These are phyloP conservation scores for Russula lepida DNA, from an alignment of 768 basidiomycete species.

Conservation along the genomic window DNA sequence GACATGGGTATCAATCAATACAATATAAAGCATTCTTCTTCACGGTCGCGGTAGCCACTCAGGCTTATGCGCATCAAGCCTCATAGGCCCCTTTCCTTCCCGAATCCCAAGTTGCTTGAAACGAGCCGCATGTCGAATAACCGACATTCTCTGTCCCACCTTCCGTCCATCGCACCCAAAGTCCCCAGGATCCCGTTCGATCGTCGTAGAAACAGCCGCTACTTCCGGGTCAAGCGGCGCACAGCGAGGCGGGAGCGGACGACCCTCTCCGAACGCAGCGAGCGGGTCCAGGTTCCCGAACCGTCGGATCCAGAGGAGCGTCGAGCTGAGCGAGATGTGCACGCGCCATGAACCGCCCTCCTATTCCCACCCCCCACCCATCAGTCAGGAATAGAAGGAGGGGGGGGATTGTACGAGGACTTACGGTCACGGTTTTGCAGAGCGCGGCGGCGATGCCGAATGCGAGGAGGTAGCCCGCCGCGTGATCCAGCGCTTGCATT, in stretches of 20 bases:
- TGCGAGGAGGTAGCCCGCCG: slow-evolving; percentile 49
- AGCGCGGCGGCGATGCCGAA: slow-evolving; percentile 52
- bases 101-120: slow-evolving; percentile 15
- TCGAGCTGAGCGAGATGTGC: slow-evolving; percentile 48
- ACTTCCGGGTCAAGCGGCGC: slow-evolving; percentile 35
- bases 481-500: slow-evolving; percentile 53
- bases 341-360: slow-evolving; percentile 57
- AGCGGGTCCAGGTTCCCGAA: slow-evolving; percentile 39
- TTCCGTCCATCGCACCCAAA: background rate
- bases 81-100: slow-evolving; percentile 19
- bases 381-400: background rate
- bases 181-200: slow-evolving; percentile 13
- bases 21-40: background rate
- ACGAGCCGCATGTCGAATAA: slow-evolving; percentile 17
- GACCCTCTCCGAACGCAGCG: slow-evolving; percentile 35
- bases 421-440: slow-evolving; percentile 42
- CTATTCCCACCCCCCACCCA: slow-evolving; percentile 24
- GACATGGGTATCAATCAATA: background rate
- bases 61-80: slow-evolving; percentile 20
- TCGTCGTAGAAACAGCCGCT: slow-evolving; percentile 23
- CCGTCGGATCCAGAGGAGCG: slow-evolving; percentile 49
- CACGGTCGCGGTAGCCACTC: slow-evolving; percentile 26
- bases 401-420: background rate
- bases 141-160: slow-evolving; percentile 6
- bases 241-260: slow-evolving; percentile 32